Evolutionary conservation across 176 grass and related monocot genomes (phyloP).

Genomic region (Alopecurus myosuroides): DNA sequence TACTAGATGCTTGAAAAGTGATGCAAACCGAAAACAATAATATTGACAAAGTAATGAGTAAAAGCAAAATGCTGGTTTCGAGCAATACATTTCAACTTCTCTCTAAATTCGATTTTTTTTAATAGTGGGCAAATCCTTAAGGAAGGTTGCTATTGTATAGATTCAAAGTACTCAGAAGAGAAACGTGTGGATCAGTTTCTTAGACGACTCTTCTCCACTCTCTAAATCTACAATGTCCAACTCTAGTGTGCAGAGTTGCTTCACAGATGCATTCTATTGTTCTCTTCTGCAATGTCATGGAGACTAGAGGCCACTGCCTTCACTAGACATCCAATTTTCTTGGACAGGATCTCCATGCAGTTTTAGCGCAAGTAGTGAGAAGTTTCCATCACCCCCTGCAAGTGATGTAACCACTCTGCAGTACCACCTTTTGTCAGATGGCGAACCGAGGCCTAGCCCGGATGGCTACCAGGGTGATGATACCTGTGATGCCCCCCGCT

Average conservation of each 20-base stretch:
- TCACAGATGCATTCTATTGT: not conserved
- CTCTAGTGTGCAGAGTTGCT: not conserved
- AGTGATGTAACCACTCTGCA: not conserved
- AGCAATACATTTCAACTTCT: not conserved
- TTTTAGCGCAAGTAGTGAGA: constrained; percentile 24
- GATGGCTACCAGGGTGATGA: too few relatives aligned
- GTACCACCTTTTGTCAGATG: not conserved
- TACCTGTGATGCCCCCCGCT: too few relatives aligned
- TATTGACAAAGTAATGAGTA: not conserved
- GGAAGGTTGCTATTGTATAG: not conserved
- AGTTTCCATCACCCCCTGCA: constrained; percentile 13
- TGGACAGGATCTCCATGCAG: not conserved
- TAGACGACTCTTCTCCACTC: constrained; percentile 2
- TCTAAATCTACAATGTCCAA: not conserved
- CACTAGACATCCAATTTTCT: constrained; percentile 7
- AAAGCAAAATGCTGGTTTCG: not conserved
- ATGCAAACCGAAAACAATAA: not conserved
- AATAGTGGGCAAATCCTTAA: not conserved
- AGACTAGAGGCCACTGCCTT: constrained; percentile 20
- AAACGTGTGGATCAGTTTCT: constrained; percentile 18
- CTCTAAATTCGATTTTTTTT: not conserved
- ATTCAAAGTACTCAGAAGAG: constrained; percentile 7
- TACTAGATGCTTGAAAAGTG: not conserved
- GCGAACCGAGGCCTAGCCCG: too few relatives aligned
- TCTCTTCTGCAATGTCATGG: not conserved